phyloP scores from a whole-genome alignment of 108 stramenopile genomes.

The Cylindrotheca closterium region DNA sequence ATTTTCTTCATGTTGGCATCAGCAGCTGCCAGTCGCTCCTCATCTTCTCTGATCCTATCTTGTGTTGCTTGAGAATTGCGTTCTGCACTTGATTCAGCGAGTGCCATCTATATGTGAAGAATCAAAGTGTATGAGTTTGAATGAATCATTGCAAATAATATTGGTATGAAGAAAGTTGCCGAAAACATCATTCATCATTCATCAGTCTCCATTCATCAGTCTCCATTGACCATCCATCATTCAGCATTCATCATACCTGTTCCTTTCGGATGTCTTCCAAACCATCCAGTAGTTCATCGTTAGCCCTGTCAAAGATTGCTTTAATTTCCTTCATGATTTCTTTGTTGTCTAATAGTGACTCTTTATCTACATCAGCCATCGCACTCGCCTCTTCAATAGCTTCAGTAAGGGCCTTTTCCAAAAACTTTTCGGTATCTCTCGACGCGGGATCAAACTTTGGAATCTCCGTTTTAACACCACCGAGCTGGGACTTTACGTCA shows the following conservation, averaged over 20 bases:
- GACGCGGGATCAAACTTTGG: not conserved
- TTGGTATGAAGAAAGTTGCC: too few relatives aligned
- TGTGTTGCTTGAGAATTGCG: slow-evolving; percentile 17
- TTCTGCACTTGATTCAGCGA: slow-evolving; percentile 38
- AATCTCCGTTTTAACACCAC: slow-evolving; percentile 2
- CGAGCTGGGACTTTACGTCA: slow-evolving; percentile 21
- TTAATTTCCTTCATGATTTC: slow-evolving; percentile 63
- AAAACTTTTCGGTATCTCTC: slow-evolving; percentile 35
- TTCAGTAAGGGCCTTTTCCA: slow-evolving; percentile 51
- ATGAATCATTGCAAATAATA: not conserved
- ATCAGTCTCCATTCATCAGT: too few relatives aligned
- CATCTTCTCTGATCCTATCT: slow-evolving; percentile 19
- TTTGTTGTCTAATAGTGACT: slow-evolving; percentile 51
- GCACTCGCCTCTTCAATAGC: slow-evolving; percentile 41
- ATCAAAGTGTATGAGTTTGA: not conserved
- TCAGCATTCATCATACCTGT: slow-evolving; percentile 36
- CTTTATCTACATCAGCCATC: slow-evolving; percentile 18
- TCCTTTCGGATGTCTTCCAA: slow-evolving; percentile 56
- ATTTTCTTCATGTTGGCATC: slow-evolving; percentile 48
- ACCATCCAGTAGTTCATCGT: slow-evolving; percentile 38
- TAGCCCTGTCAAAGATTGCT: slow-evolving; percentile 56
- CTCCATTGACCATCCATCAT: too few relatives aligned
- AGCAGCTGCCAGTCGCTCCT: slow-evolving; percentile 41
- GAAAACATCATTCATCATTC: too few relatives aligned
- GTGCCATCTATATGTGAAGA: slow-evolving; percentile 18